phyloP scores from a whole-genome alignment of 2,329 filamentous ascomycete species.

The Diplodia seriata region DNA sequence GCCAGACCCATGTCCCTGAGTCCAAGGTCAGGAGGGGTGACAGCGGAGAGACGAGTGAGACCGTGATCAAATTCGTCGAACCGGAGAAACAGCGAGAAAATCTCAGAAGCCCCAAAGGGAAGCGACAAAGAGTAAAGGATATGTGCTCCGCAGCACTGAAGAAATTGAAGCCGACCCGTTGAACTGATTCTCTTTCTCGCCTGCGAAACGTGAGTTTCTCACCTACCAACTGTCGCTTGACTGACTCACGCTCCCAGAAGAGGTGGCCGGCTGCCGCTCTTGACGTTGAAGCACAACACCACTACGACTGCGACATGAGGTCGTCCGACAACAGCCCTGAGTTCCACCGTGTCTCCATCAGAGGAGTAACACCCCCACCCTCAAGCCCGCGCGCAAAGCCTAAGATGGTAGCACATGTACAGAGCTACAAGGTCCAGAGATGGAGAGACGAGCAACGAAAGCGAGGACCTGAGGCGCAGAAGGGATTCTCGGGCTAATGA shows the following conservation, averaged over 20 bases:
- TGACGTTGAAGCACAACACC: background rate
- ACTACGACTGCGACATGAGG: background rate
- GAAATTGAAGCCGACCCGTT: background rate
- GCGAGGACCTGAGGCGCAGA: too few relatives aligned
- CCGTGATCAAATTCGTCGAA: slow-evolving; percentile 66
- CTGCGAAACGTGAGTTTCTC: background rate
- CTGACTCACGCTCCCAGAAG: background rate
- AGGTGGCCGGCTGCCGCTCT: too few relatives aligned
- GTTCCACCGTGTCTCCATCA: background rate
- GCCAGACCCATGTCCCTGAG: background rate
- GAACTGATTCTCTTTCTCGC: background rate
- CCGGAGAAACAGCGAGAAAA: slow-evolving; percentile 80
- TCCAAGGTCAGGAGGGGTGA: background rate
- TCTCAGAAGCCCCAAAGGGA: background rate
- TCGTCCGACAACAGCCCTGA: background rate
- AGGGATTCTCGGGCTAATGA: background rate
- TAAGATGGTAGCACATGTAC: background rate
- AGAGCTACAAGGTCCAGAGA: background rate
- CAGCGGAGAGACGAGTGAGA: background rate
- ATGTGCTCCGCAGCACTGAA: background rate
- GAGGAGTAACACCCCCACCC: background rate
- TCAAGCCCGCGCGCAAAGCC: background rate
- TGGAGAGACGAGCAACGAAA: background rate
- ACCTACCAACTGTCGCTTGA: background rate
- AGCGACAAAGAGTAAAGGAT: background rate